Percentiles rank a stretch among this genome's conserved stretches.
These are phyloP conservation scores for Verticillium tricorpus DNA, from an alignment of 2,329 filamentous ascomycete species.

Conservation along the genomic window DNA sequence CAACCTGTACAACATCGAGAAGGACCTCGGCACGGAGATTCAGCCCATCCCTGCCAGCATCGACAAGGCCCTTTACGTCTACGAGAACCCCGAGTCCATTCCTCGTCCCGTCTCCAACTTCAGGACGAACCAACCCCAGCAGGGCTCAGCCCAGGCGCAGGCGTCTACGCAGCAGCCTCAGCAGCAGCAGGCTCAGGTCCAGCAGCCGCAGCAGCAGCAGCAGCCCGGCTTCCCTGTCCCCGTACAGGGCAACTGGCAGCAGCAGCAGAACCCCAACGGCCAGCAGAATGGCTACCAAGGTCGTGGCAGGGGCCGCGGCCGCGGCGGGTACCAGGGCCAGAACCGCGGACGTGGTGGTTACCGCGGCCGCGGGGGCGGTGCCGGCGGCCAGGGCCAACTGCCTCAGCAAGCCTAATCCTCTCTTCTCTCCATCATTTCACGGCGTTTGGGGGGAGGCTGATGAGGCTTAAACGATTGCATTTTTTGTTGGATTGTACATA, in stretches of 20 bases:
- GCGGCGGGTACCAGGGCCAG: slow-evolving; percentile 15
- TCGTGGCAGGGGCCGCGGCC: slow-evolving; percentile 21
- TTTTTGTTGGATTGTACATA: slow-evolving; percentile 17
- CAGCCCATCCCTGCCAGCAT: slow-evolving; percentile 92
- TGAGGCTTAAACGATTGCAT: slow-evolving; percentile 1
- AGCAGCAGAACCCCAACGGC: slow-evolving; percentile 23
- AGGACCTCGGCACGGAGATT: slow-evolving; percentile 95
- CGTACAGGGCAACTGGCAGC: slow-evolving; percentile 20
- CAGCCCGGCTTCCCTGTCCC: slow-evolving; percentile 20
- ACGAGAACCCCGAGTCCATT: slow-evolving; percentile 92
- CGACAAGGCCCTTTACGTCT: slow-evolving; percentile 97
- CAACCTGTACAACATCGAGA: slow-evolving; percentile 98
- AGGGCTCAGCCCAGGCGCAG: slow-evolving; percentile 10
- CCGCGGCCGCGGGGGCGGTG: slow-evolving; percentile 8
- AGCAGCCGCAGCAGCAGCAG: slow-evolving; percentile 10
- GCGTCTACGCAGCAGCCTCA: slow-evolving; percentile 20
- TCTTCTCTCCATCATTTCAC: slow-evolving; percentile 1
- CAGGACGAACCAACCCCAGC: slow-evolving; percentile 21
- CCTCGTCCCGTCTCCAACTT: slow-evolving; percentile 69
- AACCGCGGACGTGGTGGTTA: slow-evolving; percentile 16
- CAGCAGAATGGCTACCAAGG: slow-evolving; percentile 26
- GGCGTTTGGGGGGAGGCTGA: slow-evolving; percentile 7
- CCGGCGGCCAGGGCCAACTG: slow-evolving; percentile 20
- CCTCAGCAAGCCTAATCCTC: slow-evolving; percentile 21
- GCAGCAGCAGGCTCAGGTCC: slow-evolving; percentile 14